Percentiles rank a stretch among this genome's conserved stretches.
These are phyloP conservation scores for Erythrophleum ivorense DNA, from an alignment of 331 rosid genomes.

Conservation along the genomic window DNA sequence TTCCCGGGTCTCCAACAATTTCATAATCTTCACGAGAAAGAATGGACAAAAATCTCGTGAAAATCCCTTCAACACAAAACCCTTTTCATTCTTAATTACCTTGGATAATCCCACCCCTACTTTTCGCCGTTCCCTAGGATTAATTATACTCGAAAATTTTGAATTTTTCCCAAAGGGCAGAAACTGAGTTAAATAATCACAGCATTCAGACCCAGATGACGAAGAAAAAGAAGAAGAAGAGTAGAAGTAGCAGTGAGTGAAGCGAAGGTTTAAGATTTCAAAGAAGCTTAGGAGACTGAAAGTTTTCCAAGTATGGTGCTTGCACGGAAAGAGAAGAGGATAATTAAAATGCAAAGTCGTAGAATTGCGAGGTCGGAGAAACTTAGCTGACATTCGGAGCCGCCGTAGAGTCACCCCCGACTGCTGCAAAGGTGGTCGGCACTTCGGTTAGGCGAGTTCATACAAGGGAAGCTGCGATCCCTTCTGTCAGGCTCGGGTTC, in stretches of 20 bases:
- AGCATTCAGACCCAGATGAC: slow-evolving; percentile 15
- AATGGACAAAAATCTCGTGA: slow-evolving; percentile 60
- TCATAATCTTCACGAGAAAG: slow-evolving; percentile 59
- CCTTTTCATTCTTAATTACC: slow-evolving; percentile 52
- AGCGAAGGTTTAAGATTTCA: slow-evolving; percentile 36
- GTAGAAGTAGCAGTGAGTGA: slow-evolving; percentile 17
- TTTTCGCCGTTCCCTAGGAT: slow-evolving; percentile 60
- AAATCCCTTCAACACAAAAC: slow-evolving; percentile 52
- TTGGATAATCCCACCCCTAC: slow-evolving; percentile 60
- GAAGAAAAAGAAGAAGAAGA: slow-evolving; percentile 21
- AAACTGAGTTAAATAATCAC: slow-evolving; percentile 63
- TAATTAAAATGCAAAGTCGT: slow-evolving; percentile 44
- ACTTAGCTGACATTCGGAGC: slow-evolving; percentile 60
- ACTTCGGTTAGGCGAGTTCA: neutral
- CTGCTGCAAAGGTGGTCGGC: slow-evolving; percentile 26
- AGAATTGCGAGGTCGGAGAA: slow-evolving; percentile 34
- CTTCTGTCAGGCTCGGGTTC: neutral
- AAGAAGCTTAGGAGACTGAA: slow-evolving; percentile 32
- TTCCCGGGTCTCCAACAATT: slow-evolving; percentile 49
- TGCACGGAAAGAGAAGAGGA: slow-evolving; percentile 29
- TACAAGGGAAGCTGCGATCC: neutral
- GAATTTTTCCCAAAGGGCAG: slow-evolving; percentile 46
- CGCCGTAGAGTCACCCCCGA: slow-evolving; percentile 11
- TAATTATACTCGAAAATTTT: slow-evolving; percentile 46
- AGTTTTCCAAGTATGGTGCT: neutral